These are phyloP conservation scores for Brasilioporus rufonigricans DNA, from an alignment of 768 basidiomycete species.

Conservation along the genomic window DNA sequence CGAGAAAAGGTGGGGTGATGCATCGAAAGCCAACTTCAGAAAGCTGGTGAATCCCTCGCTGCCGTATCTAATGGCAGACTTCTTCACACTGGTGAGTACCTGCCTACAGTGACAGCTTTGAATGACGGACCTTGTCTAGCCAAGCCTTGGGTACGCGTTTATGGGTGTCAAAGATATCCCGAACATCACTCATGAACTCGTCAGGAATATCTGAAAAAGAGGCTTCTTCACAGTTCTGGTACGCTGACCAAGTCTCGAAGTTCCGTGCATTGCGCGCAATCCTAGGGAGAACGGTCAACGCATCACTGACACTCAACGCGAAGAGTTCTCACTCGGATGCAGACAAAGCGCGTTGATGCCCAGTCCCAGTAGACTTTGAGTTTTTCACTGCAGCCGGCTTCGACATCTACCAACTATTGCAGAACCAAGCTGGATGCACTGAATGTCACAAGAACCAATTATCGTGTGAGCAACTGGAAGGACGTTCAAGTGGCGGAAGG, in stretches of 20 bases:
- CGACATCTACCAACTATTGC: slow-evolving; percentile 14
- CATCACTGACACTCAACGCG: background rate
- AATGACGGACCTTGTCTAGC: slow-evolving; percentile 38
- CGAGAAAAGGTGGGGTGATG: slow-evolving; percentile 42
- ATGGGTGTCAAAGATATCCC: slow-evolving; percentile 38
- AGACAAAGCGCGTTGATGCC: slow-evolving; percentile 38
- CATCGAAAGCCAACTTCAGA: slow-evolving; percentile 31
- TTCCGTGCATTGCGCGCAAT: slow-evolving; percentile 47
- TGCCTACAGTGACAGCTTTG: background rate
- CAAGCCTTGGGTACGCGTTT: slow-evolving; percentile 40
- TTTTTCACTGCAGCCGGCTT: slow-evolving; percentile 13
- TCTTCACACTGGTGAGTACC: slow-evolving; percentile 6
- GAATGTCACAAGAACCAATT: background rate
- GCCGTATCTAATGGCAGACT: background rate
- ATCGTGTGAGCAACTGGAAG: background rate
- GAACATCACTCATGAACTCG: slow-evolving; percentile 36
- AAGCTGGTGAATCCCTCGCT: slow-evolving; percentile 21
- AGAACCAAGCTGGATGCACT: background rate
- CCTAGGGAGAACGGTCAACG: slow-evolving; percentile 26
- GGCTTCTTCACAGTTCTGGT: slow-evolving; percentile 50
- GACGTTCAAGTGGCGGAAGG: slow-evolving; percentile 3
- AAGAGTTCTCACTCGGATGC: slow-evolving; percentile 42
- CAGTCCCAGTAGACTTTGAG: slow-evolving; percentile 9
- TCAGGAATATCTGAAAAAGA: slow-evolving; percentile 44
- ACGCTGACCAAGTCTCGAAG: slow-evolving; percentile 52